Conservation (phyloP, 169 alveolate species). For the Cyclospora cayetanensis region DNA sequence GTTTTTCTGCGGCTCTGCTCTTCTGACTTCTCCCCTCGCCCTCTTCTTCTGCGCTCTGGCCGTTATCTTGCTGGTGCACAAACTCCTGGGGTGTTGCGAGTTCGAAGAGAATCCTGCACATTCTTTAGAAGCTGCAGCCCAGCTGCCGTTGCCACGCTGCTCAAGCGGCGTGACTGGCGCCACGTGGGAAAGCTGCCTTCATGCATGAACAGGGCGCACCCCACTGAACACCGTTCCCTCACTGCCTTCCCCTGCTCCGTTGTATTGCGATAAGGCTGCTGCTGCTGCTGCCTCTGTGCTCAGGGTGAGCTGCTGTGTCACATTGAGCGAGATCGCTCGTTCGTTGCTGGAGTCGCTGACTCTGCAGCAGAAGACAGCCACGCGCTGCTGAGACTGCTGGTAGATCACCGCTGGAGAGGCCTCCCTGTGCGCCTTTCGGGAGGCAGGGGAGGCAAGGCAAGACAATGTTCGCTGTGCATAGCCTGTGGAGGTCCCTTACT, state of each 20-base stretch:
- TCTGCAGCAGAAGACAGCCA: constrained; percentile 22
- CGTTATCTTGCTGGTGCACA: neutral
- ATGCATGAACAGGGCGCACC: too few relatives aligned
- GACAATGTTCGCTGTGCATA: neutral
- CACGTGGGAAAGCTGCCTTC: too few relatives aligned
- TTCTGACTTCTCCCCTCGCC: too few relatives aligned
- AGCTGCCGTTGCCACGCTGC: too few relatives aligned
- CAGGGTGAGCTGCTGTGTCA: neutral
- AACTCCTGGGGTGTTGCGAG: too few relatives aligned
- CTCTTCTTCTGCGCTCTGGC: neutral
- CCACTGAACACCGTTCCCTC: too few relatives aligned
- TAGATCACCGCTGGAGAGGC: neutral
- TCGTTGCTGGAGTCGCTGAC: neutral
- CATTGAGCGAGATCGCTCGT: neutral
- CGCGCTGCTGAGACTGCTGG: constrained; percentile 21
- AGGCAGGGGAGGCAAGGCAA: neutral
- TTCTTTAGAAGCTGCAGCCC: too few relatives aligned
- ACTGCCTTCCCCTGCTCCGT: too few relatives aligned
- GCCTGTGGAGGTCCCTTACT: constrained; percentile 8
- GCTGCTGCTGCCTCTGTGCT: neutral
- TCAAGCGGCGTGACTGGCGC: too few relatives aligned
- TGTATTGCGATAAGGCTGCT: neutral
- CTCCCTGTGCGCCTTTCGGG: neutral
- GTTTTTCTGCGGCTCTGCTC: too few relatives aligned
- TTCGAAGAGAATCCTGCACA: too few relatives aligned